Percentiles rank a stretch among this genome's conserved stretches.
Conservation (phyloP, 345 rosid species). For the Diplotaxis tenuifolia region DNA sequence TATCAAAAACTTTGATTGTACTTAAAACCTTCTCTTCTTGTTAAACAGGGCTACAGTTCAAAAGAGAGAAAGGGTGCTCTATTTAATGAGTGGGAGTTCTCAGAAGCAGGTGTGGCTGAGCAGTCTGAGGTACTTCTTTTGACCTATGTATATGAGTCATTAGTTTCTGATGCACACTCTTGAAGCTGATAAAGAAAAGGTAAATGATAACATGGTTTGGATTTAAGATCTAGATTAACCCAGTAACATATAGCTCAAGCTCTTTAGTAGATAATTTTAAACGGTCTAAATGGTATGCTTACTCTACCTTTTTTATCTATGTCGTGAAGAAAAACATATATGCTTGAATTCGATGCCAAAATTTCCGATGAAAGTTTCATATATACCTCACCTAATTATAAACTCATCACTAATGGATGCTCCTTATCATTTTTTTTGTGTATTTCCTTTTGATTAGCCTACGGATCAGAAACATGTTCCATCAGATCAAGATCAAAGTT, state of each 20-base stretch:
- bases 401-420: background rate
- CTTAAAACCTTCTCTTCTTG: constrained; percentile 5
- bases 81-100: constrained; percentile 91
- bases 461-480: constrained; percentile 66
- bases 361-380: background rate
- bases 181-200: background rate
- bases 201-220: background rate
- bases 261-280: background rate
- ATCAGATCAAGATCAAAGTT: constrained; percentile 88
- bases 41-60: constrained; percentile 76
- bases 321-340: background rate
- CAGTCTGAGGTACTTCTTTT: constrained; percentile 62
- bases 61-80: constrained; percentile 69
- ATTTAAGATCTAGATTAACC: constrained; percentile 4
- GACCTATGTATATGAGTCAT: constrained; percentile 1
- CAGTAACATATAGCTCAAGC: constrained; percentile 9
- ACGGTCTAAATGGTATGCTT: background rate
- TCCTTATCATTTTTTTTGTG: background rate
- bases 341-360: background rate
- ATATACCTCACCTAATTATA: background rate
- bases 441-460: constrained; percentile 44
- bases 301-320: background rate
- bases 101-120: constrained; percentile 67
- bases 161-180: constrained; percentile 1
- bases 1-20: background rate